Base-by-base conservation (phyloP, 805 yeast species). In the Saccharomycopsis javanensis region DNA sequence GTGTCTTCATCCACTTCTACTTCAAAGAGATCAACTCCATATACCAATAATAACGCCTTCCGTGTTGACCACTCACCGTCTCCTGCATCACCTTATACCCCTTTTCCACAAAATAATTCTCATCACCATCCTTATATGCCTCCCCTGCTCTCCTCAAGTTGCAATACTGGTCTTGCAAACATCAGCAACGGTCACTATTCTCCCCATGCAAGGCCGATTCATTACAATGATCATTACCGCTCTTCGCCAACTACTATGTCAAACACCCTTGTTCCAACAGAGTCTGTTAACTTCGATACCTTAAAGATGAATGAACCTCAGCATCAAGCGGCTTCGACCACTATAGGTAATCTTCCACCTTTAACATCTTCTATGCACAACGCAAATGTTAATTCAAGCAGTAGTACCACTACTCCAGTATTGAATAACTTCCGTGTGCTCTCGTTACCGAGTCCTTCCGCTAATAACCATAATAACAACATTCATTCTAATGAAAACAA, bases 101-200 rank as follows among this genome's bases (percentile, higher is more conserved):
- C 48, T 3, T 42, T 42, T n/a, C 48, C 5, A 7, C 13, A 27
- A 20, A 42, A 8, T 10, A 16, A 20, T 15, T 20, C 48, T 20
- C 48, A 42, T 28, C 23, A 42, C 23, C 48, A 42, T 42, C 48
- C 48, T n/a, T 42, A 42, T 28, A 42, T 42, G 48, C 48, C 48
- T 23, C 48, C 25, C 28, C 48, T 42, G 48, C 48, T 42, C 15
- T 42, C 48, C 10, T n/a, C 42, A 35, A 6, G 42, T n/a, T 15
- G 20, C n/a, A n/a, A n/a, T n/a, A n/a, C n/a, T n/a, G n/a, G n/a
- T n/a, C n/a, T n/a, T n/a, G n/a, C n/a, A n/a, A n/a, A 31, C 35
- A 31, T 3, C 35, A 31, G 35, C 35, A 31, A 31, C 35, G 13
- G n/a, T n/a, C n/a, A 42, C 28, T 42, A 42, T 20, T 42, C 48